A percentile compares a stretch with the other conserved stretches of the same genome.
phyloP scores from a whole-genome alignment of 306 rosid genomes.

The Gastrolobium bilobum region DNA sequence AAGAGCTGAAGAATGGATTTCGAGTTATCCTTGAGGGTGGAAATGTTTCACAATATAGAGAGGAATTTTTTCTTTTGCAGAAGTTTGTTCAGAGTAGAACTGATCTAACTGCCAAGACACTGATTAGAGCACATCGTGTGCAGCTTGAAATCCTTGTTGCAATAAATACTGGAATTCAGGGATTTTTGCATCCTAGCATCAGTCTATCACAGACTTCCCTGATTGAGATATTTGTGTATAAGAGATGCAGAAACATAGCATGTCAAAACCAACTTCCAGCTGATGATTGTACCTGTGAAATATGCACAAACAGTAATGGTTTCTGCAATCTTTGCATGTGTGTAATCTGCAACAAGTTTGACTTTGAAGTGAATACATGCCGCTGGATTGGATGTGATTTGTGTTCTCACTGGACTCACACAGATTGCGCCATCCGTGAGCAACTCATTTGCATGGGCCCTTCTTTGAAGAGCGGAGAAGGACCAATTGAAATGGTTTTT shows the following conservation, averaged over 20 bases:
- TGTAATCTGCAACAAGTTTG: conserved; percentile 91
- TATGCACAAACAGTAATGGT: conserved; percentile 80
- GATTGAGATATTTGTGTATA: conserved; percentile 82
- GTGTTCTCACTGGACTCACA: conserved; percentile 97
- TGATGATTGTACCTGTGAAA: conserved; percentile 88
- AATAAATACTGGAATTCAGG: conserved; percentile 89
- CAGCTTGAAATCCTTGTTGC: conserved; percentile 61
- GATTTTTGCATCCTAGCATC: conserved; percentile 90
- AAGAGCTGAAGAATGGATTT: conserved; percentile 76
- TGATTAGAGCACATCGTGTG: conserved; percentile 84
- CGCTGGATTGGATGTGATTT: conserved; percentile 96
- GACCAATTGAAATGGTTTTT: conserved; percentile 85
- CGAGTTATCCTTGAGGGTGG: conserved; percentile 84
- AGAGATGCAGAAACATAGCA: conserved; percentile 89
- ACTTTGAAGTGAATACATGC: conserved; percentile 93
- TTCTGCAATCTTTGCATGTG: conserved; percentile 98
- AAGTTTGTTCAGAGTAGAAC: conserved; percentile 76
- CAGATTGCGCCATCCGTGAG: conserved; percentile 92
- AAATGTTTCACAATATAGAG: conserved; percentile 79
- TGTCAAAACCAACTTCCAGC: conserved; percentile 94
- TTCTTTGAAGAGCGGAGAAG: conserved; percentile 70
- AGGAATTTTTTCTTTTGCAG: conserved; percentile 80
- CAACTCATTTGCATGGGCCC: conserved; percentile 81
- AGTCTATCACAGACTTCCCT: conserved; percentile 84
- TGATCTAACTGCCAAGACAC: conserved; percentile 82